Evolutionary conservation across 1,284 basidiomycete species (phyloP).

Genomic region (Ganoderma boninense): DNA sequence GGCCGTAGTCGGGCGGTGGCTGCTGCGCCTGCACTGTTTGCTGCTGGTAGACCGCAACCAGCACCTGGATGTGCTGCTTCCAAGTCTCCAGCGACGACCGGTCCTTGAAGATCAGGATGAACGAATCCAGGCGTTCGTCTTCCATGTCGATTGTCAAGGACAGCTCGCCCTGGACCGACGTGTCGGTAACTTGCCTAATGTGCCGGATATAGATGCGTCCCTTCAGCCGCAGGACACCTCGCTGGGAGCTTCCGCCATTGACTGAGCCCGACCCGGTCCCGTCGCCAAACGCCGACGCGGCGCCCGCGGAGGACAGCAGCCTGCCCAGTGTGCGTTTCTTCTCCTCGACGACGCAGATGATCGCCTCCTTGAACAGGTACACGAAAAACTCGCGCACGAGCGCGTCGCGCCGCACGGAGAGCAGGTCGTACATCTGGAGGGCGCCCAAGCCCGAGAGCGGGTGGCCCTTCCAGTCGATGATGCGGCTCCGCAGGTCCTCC

Average conservation of each 20-base stretch:
- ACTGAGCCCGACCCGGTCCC: conserved; percentile 54
- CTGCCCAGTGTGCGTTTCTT: conserved; percentile 83
- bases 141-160: conserved; percentile 96
- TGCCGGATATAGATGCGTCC: conserved; percentile 95
- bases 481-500: conserved; percentile 86
- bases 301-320: conserved; percentile 65
- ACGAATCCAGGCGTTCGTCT: conserved; percentile 90
- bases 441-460: conserved; percentile 87
- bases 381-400: conserved; percentile 93
- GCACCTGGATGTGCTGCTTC: conserved; percentile 80
- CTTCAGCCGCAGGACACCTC: conserved; percentile 88
- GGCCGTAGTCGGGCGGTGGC: conserved; percentile 34
- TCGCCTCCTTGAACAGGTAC: conserved; percentile 95
- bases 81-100: conserved; percentile 89
- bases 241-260: conserved; percentile 54
- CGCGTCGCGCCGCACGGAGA: conserved; percentile 87
- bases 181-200: conserved; percentile 87
- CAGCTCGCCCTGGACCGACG: conserved; percentile 80
- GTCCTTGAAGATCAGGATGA: conserved; percentile 94
- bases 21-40: conserved; percentile 48
- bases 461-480: conserved; percentile 95
- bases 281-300: conserved; percentile 45
- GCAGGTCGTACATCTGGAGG: conserved; percentile 90
- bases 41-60: conserved; percentile 74
- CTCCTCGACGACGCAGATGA: conserved; percentile 96